Evolutionary conservation across 495 filamentous ascomycete species (phyloP).

Genomic region (Xylaria sp.): DNA sequence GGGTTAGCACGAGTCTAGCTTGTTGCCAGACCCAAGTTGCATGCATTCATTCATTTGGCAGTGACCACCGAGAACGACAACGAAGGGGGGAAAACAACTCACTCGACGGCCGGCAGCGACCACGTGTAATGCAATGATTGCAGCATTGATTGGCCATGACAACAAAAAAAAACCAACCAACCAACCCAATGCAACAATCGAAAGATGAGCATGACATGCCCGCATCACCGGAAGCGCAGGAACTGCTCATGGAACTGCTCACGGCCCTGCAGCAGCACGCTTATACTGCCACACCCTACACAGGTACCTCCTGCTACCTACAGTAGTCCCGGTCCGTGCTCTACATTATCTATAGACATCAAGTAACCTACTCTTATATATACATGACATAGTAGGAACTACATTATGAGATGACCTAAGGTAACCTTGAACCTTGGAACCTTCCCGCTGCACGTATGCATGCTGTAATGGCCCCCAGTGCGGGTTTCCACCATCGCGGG

Average conservation of each 20-base stretch:
- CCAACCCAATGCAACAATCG: background rate
- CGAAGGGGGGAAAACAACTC: slow-evolving; percentile 22
- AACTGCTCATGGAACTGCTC: slow-evolving; percentile 24
- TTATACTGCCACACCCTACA: background rate
- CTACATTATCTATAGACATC: background rate
- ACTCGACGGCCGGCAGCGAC: slow-evolving; percentile 18
- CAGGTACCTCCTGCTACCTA: no score
- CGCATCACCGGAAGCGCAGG: slow-evolving; percentile 20
- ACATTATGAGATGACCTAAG: no score
- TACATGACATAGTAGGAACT: no score
- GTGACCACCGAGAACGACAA: background rate
- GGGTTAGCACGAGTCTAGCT: background rate
- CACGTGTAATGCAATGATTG: slow-evolving; percentile 30
- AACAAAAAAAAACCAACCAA: slow-evolving; percentile 2
- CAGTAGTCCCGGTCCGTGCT: background rate
- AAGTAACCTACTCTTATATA: no score
- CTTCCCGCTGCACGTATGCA: no score
- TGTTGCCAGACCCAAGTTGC: background rate
- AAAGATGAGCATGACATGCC: background rate
- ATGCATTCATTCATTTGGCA: background rate
- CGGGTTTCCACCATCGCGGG: no score
- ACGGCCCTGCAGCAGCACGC: slow-evolving; percentile 1
- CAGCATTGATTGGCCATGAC: slow-evolving; percentile 23
- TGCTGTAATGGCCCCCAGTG: no score
- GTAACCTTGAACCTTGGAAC: no score